Evolutionary conservation across 2,329 filamentous ascomycete genomes (phyloP), one percentile per base, ranked within the genome.

Genomic region (Colletotrichum spaethianum): DNA sequence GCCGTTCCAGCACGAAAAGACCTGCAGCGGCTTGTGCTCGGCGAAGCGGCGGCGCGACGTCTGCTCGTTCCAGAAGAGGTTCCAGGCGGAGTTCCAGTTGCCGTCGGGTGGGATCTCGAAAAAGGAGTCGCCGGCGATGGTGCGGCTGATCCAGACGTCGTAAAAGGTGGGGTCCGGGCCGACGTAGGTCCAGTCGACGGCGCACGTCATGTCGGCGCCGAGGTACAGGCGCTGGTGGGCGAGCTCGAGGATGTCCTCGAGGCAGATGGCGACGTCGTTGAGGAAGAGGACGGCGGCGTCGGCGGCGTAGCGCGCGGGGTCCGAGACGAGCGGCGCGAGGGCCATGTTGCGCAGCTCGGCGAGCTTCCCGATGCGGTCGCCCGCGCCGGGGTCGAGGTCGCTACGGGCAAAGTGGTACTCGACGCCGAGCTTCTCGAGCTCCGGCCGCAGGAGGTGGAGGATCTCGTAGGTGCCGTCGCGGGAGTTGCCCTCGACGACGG

Each of bases 1-100:
- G 2, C 89, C 90, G 70, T 91, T 90, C 89, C 89, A 91, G 77
- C 90, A 91, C 0, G 88, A 78, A 70, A 89, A 91, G 0, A 90
- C 89, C 76, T 91, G 90, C 71, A 91, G 87, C 0, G 89, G 88
- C n/a, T 79, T 78, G 31, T 80, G 77, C 0, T 72, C 72, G 0
- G 73, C 56, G 64, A 83, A 84, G 3, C 83, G 79, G 2, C 70
- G 56, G 9, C 75, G 79, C 2, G 84, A 78, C 0, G 76, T 77
- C 0, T 78, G 76, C 36, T 88, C 82, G 74, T 87, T 87, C 83
- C 85, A 87, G 75, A 91, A 90, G 3, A 90, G 78, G 63, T 88
- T 82, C 82, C 83, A 83, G 0, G 86, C 83, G 14, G 76, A 80
- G 38, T 86, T 75, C 87, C 87, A 90, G 73, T 78, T 86, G 0